Base-by-base conservation (phyloP, 805 yeast genomes). In the Candida ovalis region DNA sequence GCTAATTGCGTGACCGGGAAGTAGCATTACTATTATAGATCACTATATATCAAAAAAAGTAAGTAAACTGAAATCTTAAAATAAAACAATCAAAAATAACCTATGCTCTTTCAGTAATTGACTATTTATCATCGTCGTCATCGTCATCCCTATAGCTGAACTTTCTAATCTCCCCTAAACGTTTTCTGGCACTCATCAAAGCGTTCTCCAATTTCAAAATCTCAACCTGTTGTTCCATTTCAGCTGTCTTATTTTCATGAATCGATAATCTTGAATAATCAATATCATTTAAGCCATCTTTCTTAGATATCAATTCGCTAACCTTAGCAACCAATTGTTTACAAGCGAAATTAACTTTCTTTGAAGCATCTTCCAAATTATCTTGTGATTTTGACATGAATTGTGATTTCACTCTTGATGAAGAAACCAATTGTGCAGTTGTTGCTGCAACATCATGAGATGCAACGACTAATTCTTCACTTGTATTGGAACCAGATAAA, bases 151-250 rank as follows among this genome's bases (percentile, higher is more conserved):
- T 73, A 64, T 89, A 89, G 48, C 91, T 84, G 47, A 77, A 81
- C 65, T 85, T 86, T 64, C 97, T 74, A 51, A 90, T 89, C 56
- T 87, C 95, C 25, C 95, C 94, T 52, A 89, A 72, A 58, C 86
- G 78, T 69, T 86, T 88, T 63, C 96, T 75, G 1, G 96, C 94
- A 19, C 78, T 66, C 42, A 69, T 70, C 56, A 90, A 72, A 41
- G 85, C 78, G 57, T 86, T 86, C 60, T 89, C 96, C 47, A 89
- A 72, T 65, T 86, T 87, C 66, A 89, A 73, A 44, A 90, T 89
- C 62, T 87, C 91, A 6, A 89, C 96, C 64, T 89, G 97, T 66
- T 88, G 96, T 62, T 88, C 96, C 96, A 89, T 87, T 58, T 90
- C 94, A 21, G 80, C 78, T 0, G 95, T 86, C 66, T 85, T 86